A percentile compares a stretch with the other conserved stretches of the same genome.
Conservation (phyloP, 1,139 yeast genomes). For the Protomyces macrosporus region DNA sequence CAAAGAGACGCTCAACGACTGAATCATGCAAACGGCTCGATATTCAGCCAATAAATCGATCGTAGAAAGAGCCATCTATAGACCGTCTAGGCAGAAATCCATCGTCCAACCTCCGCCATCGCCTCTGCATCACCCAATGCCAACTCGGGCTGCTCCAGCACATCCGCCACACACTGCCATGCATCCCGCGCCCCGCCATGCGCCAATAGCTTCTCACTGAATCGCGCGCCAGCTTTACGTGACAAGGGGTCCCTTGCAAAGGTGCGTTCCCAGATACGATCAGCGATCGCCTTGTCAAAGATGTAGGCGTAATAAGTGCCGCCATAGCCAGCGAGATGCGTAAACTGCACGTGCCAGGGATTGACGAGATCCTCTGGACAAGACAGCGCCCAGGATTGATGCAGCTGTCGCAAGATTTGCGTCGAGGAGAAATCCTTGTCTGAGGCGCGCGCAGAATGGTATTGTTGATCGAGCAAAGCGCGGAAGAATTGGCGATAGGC, state of each 20-base stretch:
- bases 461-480: conserved; percentile 79
- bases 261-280: conserved; percentile 70
- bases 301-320: conserved; percentile 89
- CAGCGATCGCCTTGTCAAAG: conserved; percentile 88
- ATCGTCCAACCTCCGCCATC: conserved; percentile 56
- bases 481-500: conserved; percentile 81
- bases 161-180: conserved; percentile 80
- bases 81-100: not conserved
- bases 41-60: no score
- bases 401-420: conserved; percentile 55
- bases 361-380: conserved; percentile 40
- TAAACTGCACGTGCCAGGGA: conserved; percentile 88
- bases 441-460: conserved; percentile 50
- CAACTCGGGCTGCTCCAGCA: conserved; percentile 42
- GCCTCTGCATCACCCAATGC: conserved; percentile 61
- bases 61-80: no score
- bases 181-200: conserved; percentile 97
- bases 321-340: conserved; percentile 90
- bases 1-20: not conserved
- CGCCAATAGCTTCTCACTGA: conserved; percentile 61
- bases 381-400: conserved; percentile 41
- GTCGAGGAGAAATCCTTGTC: conserved; percentile 48
- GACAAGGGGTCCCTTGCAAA: conserved; percentile 59
- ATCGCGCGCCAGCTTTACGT: conserved; percentile 66
- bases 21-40: no score